Conservation (phyloP, 2,329 filamentous ascomycete species). For the Parafenestella ontariensis region DNA sequence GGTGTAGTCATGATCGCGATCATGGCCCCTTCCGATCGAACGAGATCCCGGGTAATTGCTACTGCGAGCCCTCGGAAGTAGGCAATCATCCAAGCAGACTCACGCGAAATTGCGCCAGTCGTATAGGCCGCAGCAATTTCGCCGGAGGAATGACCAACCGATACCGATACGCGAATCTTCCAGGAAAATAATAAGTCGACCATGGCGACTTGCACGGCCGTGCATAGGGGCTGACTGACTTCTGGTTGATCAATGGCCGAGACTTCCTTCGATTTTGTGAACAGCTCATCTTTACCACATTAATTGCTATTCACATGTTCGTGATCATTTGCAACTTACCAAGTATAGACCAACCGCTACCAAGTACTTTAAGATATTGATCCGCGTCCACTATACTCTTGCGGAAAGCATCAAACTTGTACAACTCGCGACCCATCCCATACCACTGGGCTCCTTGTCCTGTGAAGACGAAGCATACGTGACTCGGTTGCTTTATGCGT, state of each 20-base stretch:
- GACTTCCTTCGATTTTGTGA: slow-evolving; percentile 2
- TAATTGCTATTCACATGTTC: no score
- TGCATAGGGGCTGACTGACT: slow-evolving; percentile 28
- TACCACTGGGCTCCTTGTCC: slow-evolving; percentile 43
- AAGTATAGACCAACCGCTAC: slow-evolving; percentile 22
- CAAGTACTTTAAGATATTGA: slow-evolving; percentile 14
- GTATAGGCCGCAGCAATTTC: slow-evolving; percentile 44
- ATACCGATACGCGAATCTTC: slow-evolving; percentile 17
- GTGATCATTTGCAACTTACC: no score
- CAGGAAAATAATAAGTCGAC: slow-evolving; percentile 22
- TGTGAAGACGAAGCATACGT: slow-evolving; percentile 36
- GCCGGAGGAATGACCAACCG: slow-evolving; percentile 42
- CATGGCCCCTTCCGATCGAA: slow-evolving; percentile 40
- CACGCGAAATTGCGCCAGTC: slow-evolving; percentile 13
- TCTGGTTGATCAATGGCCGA: slow-evolving; percentile 19
- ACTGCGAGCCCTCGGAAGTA: slow-evolving; percentile 23
- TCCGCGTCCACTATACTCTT: slow-evolving; percentile 15
- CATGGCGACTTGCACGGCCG: slow-evolving; percentile 28
- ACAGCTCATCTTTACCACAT: no score
- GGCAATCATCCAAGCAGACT: slow-evolving; percentile 20
- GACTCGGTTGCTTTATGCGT: no score
- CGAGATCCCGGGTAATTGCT: slow-evolving; percentile 45
- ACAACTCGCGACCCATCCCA: slow-evolving; percentile 33
- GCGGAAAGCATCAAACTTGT: slow-evolving; percentile 17
- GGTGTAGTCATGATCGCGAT: slow-evolving; percentile 28